phyloP scores from a whole-genome alignment of 1,139 yeast genomes.

The Suhomyces choctaworum region DNA sequence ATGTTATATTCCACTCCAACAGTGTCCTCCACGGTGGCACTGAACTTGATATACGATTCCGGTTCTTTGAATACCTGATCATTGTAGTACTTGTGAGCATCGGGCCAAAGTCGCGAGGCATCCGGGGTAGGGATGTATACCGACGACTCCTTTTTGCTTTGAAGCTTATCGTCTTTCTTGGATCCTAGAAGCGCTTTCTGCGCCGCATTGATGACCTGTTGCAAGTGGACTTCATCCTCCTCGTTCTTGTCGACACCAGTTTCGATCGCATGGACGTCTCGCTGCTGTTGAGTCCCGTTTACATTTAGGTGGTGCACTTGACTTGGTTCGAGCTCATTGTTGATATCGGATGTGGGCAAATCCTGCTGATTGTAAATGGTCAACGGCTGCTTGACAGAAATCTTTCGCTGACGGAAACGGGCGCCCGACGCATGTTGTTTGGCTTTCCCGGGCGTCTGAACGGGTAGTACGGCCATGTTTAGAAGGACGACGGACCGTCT shows the following conservation, averaged over 20 bases:
- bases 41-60: constrained; percentile 76
- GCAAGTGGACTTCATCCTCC: constrained; percentile 95
- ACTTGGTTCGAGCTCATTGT: constrained; percentile 46
- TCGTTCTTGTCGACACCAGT: constrained; percentile 98
- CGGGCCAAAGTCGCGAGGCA: constrained; percentile 82
- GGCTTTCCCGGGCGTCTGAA: constrained; percentile 31
- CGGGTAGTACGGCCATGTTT: constrained; percentile 21
- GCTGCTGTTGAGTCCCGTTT: constrained; percentile 57
- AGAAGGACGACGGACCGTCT: constrained; percentile 8
- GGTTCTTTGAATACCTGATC: constrained; percentile 69
- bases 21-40: constrained; percentile 95
- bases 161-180: constrained; percentile 19
- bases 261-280: constrained; percentile 87
- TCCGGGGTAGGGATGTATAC: constrained; percentile 97
- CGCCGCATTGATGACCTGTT: constrained; percentile 82
- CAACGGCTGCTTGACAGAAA: constrained; percentile 86
- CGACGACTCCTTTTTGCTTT: constrained; percentile 39
- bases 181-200: constrained; percentile 56
- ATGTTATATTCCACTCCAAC: constrained; percentile 82
- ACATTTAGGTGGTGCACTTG: constrained; percentile 44
- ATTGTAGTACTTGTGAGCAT: constrained; percentile 68
- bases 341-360: constrained; percentile 68
- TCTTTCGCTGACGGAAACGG: constrained; percentile 86
- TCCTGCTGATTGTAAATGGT: constrained; percentile 77
- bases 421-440: constrained; percentile 53